Conservation (phyloP, 1,139 yeast species). For the Sugiyamaella neomexicana region DNA sequence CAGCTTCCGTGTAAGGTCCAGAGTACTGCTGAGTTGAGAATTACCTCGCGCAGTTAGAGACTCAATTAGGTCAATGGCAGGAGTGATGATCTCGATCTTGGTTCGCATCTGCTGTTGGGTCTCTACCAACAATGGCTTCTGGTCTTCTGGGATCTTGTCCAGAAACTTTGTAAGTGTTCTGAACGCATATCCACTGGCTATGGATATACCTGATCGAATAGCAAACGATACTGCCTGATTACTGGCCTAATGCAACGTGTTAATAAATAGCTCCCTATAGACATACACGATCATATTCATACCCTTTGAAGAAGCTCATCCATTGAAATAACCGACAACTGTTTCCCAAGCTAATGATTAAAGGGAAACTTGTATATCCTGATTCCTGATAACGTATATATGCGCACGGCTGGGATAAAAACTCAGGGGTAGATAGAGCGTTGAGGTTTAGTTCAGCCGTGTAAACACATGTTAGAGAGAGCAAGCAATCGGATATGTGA, state of each 20-base stretch:
- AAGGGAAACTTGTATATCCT: too few species aligned
- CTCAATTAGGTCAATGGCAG: slow-evolving; percentile 69
- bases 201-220: slow-evolving; percentile 69
- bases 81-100: slow-evolving; percentile 62
- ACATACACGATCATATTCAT: not conserved
- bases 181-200: slow-evolving; percentile 76
- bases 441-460: not conserved
- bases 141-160: slow-evolving; percentile 60
- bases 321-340: not conserved
- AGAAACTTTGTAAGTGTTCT: slow-evolving; percentile 61
- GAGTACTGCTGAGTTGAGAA: slow-evolving; percentile 59
- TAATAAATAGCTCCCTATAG: not conserved
- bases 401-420: not conserved
- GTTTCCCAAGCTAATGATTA: too few species aligned
- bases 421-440: not conserved
- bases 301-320: slow-evolving; percentile 11
- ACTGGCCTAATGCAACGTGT: slow-evolving; percentile 53
- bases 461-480: not conserved
- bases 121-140: slow-evolving; percentile 48
- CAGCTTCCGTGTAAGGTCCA: slow-evolving; percentile 57
- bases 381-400: too few species aligned
- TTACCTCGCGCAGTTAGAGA: slow-evolving; percentile 72
- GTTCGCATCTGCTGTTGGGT: slow-evolving; percentile 53
- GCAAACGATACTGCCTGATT: slow-evolving; percentile 81
- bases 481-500: not conserved